Percentiles rank a stretch among this genome's conserved stretches.
phyloP scores from a whole-genome alignment of 768 basidiomycete species.

The Boletales sp. region DNA sequence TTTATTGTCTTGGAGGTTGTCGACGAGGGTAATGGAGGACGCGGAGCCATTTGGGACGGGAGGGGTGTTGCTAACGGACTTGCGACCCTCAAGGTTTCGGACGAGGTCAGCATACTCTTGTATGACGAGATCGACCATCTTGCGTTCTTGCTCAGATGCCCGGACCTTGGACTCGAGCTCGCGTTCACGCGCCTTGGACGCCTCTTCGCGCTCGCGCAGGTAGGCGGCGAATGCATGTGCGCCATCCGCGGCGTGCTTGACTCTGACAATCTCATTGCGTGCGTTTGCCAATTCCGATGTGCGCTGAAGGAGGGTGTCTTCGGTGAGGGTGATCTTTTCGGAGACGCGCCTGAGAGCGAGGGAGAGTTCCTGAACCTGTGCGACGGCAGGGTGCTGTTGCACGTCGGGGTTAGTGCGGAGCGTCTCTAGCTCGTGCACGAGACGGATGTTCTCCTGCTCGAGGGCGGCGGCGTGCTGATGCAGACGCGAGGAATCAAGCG shows the following conservation, averaged over 20 bases:
- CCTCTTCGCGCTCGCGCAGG: constrained; percentile 54
- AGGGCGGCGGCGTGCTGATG: constrained; percentile 30
- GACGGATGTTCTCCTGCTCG: constrained; percentile 55
- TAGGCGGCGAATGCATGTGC: constrained; percentile 56
- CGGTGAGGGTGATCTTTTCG: constrained; percentile 63
- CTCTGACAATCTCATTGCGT: constrained; percentile 41
- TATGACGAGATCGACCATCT: constrained; percentile 61
- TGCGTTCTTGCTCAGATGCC: constrained; percentile 53
- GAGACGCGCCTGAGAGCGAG: constrained; percentile 65
- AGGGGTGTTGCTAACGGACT: constrained; percentile 16
- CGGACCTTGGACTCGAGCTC: constrained; percentile 44
- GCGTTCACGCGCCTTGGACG: constrained; percentile 44
- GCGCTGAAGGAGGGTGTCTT: constrained; percentile 47
- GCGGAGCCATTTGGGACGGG: constrained; percentile 11
- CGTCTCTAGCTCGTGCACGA: constrained; percentile 51
- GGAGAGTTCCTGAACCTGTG: constrained; percentile 52
- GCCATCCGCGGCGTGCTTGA: constrained; percentile 41
- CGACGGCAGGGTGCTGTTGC: constrained; percentile 34
- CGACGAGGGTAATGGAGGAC: constrained; percentile 23
- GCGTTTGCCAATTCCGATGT: constrained; percentile 45
- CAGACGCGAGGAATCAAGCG: constrained; percentile 43
- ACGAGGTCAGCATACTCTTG: constrained; percentile 76
- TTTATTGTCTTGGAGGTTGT: constrained; percentile 47
- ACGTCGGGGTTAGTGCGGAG: constrained; percentile 54
- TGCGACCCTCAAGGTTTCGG: constrained; percentile 53